These are phyloP conservation scores for Aspergillus nanangensis DNA, from an alignment of 495 filamentous ascomycete species.

Conservation along the genomic window DNA sequence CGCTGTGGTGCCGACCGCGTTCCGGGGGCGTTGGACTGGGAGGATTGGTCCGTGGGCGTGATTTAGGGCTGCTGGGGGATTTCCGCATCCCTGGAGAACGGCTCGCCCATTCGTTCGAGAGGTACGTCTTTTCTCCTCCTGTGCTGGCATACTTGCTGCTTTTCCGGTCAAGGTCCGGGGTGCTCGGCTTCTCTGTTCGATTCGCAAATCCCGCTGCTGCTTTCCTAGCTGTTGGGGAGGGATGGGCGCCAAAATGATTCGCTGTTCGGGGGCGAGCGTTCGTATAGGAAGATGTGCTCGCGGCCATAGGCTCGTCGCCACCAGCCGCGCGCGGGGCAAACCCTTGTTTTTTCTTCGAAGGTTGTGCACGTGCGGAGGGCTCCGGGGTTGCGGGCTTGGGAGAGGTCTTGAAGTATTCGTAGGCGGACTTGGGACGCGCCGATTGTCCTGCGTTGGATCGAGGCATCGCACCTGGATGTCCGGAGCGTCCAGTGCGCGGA, in stretches of 20 bases:
- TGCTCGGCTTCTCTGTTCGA: constrained; percentile 14
- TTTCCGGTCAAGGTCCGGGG: constrained; percentile 43
- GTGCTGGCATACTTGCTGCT: constrained; percentile 66
- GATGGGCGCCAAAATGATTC: constrained; percentile 27
- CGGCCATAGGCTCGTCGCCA: constrained; percentile 54
- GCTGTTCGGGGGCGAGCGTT: constrained; percentile 31
- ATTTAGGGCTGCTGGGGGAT: constrained; percentile 29
- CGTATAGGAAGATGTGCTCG: constrained; percentile 47
- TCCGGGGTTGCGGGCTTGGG: constrained; percentile 22
- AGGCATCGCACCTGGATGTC: constrained; percentile 18
- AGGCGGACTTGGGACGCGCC: constrained; percentile 37
- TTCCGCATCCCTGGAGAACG: constrained; percentile 44
- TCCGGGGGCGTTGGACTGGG: constrained; percentile 27
- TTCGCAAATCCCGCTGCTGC: constrained; percentile 16
- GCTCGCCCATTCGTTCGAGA: constrained; percentile 39
- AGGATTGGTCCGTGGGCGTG: constrained; percentile 29
- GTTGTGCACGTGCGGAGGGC: constrained; percentile 30
- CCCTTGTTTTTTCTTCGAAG: constrained; percentile 45
- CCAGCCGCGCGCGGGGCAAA: constrained; percentile 50
- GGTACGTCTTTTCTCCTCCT: constrained; percentile 65
- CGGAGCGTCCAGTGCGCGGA: constrained; percentile 31
- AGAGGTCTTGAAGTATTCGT: constrained; percentile 38
- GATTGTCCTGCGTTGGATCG: constrained; percentile 30
- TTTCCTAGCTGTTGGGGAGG: constrained; percentile 40
- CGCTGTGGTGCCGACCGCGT: constrained; percentile 31